Percentiles rank a stretch among this genome's conserved stretches.
These are phyloP conservation scores for Cyberlindnera nakhonratchasimensis DNA, from an alignment of 805 yeast genomes.

Conservation along the genomic window DNA sequence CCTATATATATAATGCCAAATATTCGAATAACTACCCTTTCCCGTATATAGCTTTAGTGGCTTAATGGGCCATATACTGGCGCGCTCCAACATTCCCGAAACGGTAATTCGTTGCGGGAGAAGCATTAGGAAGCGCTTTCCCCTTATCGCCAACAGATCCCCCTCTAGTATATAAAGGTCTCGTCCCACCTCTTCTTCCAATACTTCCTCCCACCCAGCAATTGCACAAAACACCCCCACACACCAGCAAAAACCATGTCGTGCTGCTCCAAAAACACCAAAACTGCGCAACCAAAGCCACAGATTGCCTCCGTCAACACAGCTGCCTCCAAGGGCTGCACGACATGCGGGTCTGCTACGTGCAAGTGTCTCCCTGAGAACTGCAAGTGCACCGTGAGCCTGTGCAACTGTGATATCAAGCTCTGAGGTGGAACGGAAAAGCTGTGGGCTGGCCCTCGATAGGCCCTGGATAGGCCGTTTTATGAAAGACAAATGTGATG, in stretches of 20 bases:
- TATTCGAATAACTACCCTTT: too few species aligned
- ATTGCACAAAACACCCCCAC: too few species aligned
- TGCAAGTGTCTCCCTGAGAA: conserved; percentile 28
- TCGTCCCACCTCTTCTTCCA: neutral
- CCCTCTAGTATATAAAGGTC: neutral
- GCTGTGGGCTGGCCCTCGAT: too few species aligned
- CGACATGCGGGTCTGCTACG: conserved; percentile 24
- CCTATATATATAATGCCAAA: too few species aligned
- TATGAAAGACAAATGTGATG: neutral
- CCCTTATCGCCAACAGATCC: conserved; percentile 5
- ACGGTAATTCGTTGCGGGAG: conserved; percentile 13
- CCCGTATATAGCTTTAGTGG: too few species aligned
- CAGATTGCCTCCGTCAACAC: conserved; percentile 24
- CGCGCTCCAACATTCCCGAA: conserved; percentile 20
- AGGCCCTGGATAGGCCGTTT: neutral
- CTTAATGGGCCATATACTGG: neutral
- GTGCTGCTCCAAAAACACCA: conserved; percentile 23
- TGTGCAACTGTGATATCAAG: conserved; percentile 26
- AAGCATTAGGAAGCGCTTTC: neutral
- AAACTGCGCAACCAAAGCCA: conserved; percentile 13
- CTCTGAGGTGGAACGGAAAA: conserved; percentile 11
- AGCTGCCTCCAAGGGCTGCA: conserved; percentile 25
- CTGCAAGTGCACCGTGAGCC: conserved; percentile 25
- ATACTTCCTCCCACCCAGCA: too few species aligned
- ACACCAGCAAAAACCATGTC: conserved; percentile 14